Percentiles rank a stretch among this genome's conserved stretches.
Conservation (phyloP, 306 rosid genomes). For the Cucurbita maxima region DNA sequence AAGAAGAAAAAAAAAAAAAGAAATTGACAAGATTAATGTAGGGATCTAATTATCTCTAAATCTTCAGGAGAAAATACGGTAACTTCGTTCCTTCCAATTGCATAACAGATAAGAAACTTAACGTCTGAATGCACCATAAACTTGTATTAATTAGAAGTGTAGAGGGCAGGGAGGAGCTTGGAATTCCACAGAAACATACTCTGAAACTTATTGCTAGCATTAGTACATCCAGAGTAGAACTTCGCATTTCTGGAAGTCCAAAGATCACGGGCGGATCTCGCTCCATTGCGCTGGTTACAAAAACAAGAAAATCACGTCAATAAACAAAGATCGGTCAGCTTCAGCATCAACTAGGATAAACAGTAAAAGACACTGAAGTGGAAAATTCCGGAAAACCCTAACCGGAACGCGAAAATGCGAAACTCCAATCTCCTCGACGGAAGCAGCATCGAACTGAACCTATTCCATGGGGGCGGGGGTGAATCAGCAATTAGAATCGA, state of each 20-base stretch:
- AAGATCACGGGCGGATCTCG: slow-evolving; percentile 43
- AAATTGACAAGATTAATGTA: not conserved
- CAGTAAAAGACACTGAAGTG: not conserved
- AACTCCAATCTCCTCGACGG: slow-evolving; percentile 25
- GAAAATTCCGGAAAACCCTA: slow-evolving; percentile 28
- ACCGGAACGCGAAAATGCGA: slow-evolving; percentile 61
- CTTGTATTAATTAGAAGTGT: no score
- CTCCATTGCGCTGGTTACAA: slow-evolving; percentile 32
- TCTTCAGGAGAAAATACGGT: not conserved
- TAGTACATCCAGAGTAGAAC: slow-evolving; percentile 64
- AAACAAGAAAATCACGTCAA: slow-evolving; percentile 8
- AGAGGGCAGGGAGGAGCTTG: no score
- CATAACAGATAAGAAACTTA: no score
- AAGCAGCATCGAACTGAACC: slow-evolving; percentile 24
- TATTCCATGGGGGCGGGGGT: not conserved
- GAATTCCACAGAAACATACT: slow-evolving; percentile 21
- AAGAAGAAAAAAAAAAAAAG: not conserved
- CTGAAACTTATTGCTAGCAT: slow-evolving; percentile 59
- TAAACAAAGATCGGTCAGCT: slow-evolving; percentile 18
- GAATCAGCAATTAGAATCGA: not conserved
- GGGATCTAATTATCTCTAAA: not conserved
- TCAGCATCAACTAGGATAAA: not conserved
- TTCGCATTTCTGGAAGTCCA: slow-evolving; percentile 68
- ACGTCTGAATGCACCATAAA: not conserved
- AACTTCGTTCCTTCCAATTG: not conserved